These are phyloP conservation scores for Hibiscus syriacus DNA, from an alignment of 345 rosid species.

Conservation along the genomic window DNA sequence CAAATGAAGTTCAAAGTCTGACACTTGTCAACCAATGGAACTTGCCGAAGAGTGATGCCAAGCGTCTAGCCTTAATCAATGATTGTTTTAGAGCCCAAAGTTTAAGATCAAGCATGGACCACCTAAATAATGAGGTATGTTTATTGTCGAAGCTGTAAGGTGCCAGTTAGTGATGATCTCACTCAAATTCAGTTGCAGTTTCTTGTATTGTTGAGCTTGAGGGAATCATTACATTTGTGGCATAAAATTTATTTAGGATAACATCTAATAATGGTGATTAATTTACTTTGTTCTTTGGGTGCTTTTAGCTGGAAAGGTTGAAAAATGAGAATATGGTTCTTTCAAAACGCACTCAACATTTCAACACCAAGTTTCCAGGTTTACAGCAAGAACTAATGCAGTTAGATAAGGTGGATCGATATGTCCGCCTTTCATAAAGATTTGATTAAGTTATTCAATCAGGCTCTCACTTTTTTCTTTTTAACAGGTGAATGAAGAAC, in stretches of 20 bases:
- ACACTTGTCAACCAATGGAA: slow-evolving; percentile 29
- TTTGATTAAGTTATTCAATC: slow-evolving; percentile 1
- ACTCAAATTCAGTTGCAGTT: not conserved
- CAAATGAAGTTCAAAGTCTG: slow-evolving; percentile 34
- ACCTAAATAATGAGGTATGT: slow-evolving; percentile 75
- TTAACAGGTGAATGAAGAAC: slow-evolving; percentile 78
- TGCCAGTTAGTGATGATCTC: slow-evolving; percentile 7
- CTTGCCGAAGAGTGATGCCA: slow-evolving; percentile 31
- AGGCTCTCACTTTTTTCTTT: slow-evolving; percentile 13
- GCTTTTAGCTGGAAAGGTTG: slow-evolving; percentile 79
- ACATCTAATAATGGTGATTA: slow-evolving; percentile 14
- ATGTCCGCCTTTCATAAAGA: slow-evolving; percentile 5
- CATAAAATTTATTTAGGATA: not conserved
- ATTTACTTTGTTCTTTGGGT: slow-evolving; percentile 7
- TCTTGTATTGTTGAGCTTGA: slow-evolving; percentile 7
- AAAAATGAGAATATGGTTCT: slow-evolving; percentile 74
- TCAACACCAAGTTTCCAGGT: slow-evolving; percentile 49
- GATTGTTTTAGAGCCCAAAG: slow-evolving; percentile 59
- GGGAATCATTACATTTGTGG: not conserved
- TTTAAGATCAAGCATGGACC: slow-evolving; percentile 83
- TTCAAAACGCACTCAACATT: slow-evolving; percentile 38
- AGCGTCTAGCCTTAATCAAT: slow-evolving; percentile 42
- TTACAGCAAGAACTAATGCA: slow-evolving; percentile 58
- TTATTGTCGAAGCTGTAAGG: not conserved
- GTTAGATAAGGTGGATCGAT: slow-evolving; percentile 53